These are phyloP conservation scores for Tulasnella sp. DNA, from an alignment of 768 basidiomycete species.

Conservation along the genomic window DNA sequence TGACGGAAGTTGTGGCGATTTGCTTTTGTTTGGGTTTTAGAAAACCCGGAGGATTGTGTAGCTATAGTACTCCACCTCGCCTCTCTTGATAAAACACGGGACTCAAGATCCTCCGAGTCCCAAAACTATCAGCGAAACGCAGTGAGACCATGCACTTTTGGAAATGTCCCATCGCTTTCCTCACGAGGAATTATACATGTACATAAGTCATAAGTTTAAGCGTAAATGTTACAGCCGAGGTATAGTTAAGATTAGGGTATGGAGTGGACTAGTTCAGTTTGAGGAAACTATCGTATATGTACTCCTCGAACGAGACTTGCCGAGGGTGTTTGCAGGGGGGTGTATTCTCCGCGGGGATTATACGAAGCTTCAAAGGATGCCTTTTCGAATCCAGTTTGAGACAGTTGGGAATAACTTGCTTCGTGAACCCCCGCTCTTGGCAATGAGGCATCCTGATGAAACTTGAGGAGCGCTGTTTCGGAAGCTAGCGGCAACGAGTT, in stretches of 20 bases:
- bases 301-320: neutral
- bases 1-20: neutral
- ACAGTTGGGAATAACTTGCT: neutral
- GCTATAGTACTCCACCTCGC: too few relatives aligned
- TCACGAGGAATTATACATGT: too few relatives aligned
- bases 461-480: neutral
- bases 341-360: neutral
- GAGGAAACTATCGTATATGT: neutral
- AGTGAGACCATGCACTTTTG: too few relatives aligned
- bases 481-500: neutral
- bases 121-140: too few relatives aligned
- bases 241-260: too few relatives aligned
- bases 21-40: neutral
- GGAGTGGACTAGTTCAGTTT: too few relatives aligned
- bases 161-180: too few relatives aligned
- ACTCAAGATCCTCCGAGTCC: too few relatives aligned
- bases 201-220: too few relatives aligned
- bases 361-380: neutral
- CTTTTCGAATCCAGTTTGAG: neutral
- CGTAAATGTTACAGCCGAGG: too few relatives aligned
- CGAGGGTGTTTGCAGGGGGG: neutral
- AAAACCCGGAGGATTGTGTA: too few relatives aligned
- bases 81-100: too few relatives aligned
- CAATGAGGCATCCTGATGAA: neutral
- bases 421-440: neutral